Conservation (phyloP, 23 red algal genomes). For the Gracilaria gracilis region DNA sequence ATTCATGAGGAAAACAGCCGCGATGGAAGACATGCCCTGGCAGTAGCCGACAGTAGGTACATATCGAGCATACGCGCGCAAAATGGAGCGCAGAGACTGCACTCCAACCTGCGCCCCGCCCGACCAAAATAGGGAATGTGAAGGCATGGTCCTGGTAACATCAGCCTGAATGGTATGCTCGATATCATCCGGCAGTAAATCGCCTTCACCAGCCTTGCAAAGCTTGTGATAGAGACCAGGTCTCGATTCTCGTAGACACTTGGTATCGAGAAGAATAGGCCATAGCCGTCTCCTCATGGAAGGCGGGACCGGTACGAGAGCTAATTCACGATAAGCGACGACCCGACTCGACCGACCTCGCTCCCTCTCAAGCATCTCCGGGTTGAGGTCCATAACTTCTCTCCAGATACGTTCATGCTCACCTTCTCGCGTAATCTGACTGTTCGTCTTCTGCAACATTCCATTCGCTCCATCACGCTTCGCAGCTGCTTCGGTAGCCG, state of each 20-base stretch:
- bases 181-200: constrained; percentile 71
- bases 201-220: constrained; percentile 46
- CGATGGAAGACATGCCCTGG: constrained; percentile 96
- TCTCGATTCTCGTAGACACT: constrained; percentile 45
- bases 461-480: constrained; percentile 42
- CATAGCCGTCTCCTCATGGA: constrained; percentile 55
- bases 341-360: constrained; percentile 64
- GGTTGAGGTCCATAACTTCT: constrained; percentile 39
- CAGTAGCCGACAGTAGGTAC: constrained; percentile 95
- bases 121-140: constrained; percentile 92
- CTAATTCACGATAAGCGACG: constrained; percentile 53
- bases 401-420: constrained; percentile 55
- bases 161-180: constrained; percentile 90
- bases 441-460: constrained; percentile 51
- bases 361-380: constrained; percentile 53
- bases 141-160: constrained; percentile 87
- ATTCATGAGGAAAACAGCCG: constrained; percentile 85
- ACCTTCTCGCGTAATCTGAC: constrained; percentile 59
- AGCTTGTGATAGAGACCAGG: constrained; percentile 50
- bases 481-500: constrained; percentile 52
- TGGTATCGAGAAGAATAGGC: constrained; percentile 65
- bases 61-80: constrained; percentile 88
- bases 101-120: constrained; percentile 91
- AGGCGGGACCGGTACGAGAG: constrained; percentile 63
- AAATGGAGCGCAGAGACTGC: constrained; percentile 80